Base-by-base conservation (phyloP, 2,329 filamentous ascomycete genomes). In the Ceratocystiopsis sp. region DNA sequence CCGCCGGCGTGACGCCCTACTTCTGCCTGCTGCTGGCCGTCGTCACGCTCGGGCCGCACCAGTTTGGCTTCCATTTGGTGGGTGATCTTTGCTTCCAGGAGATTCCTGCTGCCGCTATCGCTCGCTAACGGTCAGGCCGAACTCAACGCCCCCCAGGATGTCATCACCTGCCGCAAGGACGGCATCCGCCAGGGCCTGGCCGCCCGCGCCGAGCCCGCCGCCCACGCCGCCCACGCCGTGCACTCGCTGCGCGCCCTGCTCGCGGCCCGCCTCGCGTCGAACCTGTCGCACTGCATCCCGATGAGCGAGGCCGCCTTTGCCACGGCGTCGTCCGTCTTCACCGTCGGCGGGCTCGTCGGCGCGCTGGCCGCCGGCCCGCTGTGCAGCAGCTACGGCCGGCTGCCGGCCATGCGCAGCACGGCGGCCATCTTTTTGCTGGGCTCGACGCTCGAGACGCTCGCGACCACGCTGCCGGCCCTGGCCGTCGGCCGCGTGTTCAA, bases 11-110 rank as follows among this genome's bases (percentile, higher is more conserved):
- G 44, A 91, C 84, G 34, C 67, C 75, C 6, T 93, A 85, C 61
- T 75, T 96, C 53, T 57, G 91, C 54, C 74, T 84, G 55, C 64
- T 91, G 39, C 72, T 96, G 44, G 63, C 77, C 47, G 68, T 87
- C 46, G 75, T 83, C 37, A 93, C 86, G 0, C 63, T 95, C 16
- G 91, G 89, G 1, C 85, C 91, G 2, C 71, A 96, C 38, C 85
- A 95, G 55, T 98, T 95, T 57, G 91, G 91, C 49, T 95, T 84
- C 61, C 89, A 96, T 61, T 62, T 96, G 58, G 86, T 91, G 17
- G 40, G 25, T 36, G 42, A 46, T 42, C 43, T 17, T 52, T 8
- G 21, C 46, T 47, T 29, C 7, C 42, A 33, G 18, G 4, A 2
- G 11, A 12, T 18, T 13, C 9, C 16, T 37, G 15, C 35, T 37